phyloP scores from a whole-genome alignment of 805 yeast species.

The Dipodascus geniculatus region DNA sequence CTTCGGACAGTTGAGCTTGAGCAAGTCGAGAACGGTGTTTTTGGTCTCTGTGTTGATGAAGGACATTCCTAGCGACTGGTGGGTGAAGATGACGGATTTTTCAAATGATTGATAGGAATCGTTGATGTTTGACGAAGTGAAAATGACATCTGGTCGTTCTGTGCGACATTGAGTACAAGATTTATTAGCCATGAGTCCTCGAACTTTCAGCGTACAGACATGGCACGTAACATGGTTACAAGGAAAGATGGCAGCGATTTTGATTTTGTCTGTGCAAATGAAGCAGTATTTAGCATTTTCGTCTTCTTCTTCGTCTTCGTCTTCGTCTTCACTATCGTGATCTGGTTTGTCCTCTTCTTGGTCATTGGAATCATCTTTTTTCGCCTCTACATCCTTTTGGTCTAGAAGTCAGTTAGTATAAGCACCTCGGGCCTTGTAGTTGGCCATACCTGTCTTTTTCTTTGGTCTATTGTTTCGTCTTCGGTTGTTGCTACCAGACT shows the following conservation, averaged over 20 bases:
- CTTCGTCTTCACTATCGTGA: background rate
- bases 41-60: constrained; percentile 46
- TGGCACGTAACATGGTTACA: constrained; percentile 85
- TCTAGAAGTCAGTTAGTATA: background rate
- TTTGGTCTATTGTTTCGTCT: background rate
- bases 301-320: background rate
- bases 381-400: background rate
- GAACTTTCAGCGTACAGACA: constrained; percentile 66
- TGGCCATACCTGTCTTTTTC: background rate
- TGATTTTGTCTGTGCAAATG: constrained; percentile 69
- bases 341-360: background rate
- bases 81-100: constrained; percentile 23
- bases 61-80: constrained; percentile 40
- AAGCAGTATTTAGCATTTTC: constrained; percentile 41
- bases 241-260: constrained; percentile 58
- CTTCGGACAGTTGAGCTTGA: constrained; percentile 46
- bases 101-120: constrained; percentile 29
- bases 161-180: constrained; percentile 75
- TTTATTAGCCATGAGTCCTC: constrained; percentile 64
- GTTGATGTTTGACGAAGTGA: constrained; percentile 37
- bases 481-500: background rate
- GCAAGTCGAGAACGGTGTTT: constrained; percentile 37
- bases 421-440: background rate
- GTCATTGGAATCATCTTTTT: background rate
- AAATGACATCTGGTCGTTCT: constrained; percentile 42